Conservation (phyloP, 83 land plant genomes). For the Picea mariana region DNA sequence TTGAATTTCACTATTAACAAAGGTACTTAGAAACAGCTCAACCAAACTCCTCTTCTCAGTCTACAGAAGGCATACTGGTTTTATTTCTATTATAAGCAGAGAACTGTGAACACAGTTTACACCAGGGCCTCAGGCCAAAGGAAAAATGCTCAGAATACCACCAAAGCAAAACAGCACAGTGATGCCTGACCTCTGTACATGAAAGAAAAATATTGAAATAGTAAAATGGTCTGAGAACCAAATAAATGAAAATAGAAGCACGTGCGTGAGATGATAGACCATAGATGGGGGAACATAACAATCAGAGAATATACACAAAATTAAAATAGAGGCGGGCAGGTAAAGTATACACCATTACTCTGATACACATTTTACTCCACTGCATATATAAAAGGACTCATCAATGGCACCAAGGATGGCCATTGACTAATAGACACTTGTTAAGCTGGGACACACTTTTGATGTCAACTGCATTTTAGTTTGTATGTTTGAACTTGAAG, state of each 20-base stretch:
- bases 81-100: neutral
- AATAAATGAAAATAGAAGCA: neutral
- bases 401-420: neutral
- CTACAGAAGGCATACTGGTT: neutral
- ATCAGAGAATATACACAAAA: neutral
- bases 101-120: too few species aligned
- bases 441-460: neutral
- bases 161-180: neutral
- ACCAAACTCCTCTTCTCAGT: neutral
- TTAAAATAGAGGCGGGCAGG: neutral
- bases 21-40: neutral
- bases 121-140: neutral
- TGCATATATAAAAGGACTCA: too few species aligned
- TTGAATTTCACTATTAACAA: neutral
- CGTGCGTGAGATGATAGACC: neutral
- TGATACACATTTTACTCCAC: too few species aligned
- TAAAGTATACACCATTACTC: neutral
- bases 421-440: neutral
- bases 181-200: neutral
- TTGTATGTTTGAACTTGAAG: neutral
- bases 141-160: neutral
- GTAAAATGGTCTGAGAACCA: neutral
- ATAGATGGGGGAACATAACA: neutral
- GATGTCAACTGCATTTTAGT: neutral
- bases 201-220: neutral